These are phyloP conservation scores for Fraxinus sp. DNA, from an alignment of 305 asterid genomes.

Conservation along the genomic window DNA sequence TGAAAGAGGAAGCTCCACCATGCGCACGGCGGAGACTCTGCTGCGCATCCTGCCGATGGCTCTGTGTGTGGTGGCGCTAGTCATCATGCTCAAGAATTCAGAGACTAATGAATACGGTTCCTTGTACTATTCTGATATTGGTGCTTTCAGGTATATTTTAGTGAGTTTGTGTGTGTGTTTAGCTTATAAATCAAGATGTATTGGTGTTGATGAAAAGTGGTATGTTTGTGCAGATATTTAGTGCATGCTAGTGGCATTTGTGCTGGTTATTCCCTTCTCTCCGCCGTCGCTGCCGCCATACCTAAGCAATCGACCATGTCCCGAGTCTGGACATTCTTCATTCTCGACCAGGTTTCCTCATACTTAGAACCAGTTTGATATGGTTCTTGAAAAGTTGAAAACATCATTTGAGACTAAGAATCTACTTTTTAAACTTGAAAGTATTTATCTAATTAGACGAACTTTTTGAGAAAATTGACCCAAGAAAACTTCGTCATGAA, in stretches of 20 bases:
- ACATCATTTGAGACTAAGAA: neutral
- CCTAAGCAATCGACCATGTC: constrained; percentile 71
- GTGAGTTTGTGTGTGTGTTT: neutral
- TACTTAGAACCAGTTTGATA: neutral
- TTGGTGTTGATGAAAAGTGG: neutral
- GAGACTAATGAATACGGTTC: constrained; percentile 74
- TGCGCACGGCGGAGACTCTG: constrained; percentile 83
- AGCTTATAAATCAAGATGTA: neutral
- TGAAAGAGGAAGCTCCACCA: constrained; percentile 44
- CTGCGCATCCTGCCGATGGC: constrained; percentile 74
- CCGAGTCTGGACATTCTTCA: constrained; percentile 87
- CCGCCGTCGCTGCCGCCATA: constrained; percentile 73
- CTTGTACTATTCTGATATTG: constrained; percentile 75
- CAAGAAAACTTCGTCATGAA: neutral
- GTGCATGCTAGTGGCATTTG: constrained; percentile 93
- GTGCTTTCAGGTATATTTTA: constrained; percentile 66
- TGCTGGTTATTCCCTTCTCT: constrained; percentile 86
- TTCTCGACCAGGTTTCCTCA: constrained; percentile 78
- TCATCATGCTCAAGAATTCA: constrained; percentile 85
- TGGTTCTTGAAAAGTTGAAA: neutral
- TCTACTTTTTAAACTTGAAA: too few species aligned
- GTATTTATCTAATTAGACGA: constrained; percentile 61
- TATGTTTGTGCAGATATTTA: constrained; percentile 45
- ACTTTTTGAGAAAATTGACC: constrained; percentile 53
- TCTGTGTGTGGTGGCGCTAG: constrained; percentile 74